Evolutionary conservation across 495 filamentous ascomycete species (phyloP).

Genomic region (Neurospora terricola): DNA sequence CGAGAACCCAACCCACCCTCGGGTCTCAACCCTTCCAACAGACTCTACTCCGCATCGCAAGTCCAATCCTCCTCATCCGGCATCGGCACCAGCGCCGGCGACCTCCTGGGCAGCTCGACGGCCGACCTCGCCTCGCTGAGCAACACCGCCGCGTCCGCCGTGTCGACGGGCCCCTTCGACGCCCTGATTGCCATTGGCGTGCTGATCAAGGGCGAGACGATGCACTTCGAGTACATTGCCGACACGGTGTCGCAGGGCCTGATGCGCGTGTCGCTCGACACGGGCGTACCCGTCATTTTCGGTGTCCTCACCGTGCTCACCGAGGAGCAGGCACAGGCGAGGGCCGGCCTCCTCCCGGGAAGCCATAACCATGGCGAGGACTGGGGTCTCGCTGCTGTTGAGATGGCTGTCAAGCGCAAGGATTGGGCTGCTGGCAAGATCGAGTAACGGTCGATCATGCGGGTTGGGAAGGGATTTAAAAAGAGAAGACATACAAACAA

Average conservation of each 20-base stretch:
- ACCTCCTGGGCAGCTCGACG: constrained; percentile 63
- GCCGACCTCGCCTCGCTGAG: constrained; percentile 44
- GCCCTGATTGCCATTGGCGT: constrained; percentile 93
- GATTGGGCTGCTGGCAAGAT: constrained; percentile 58
- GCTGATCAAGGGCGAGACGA: constrained; percentile 94
- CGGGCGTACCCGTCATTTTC: constrained; percentile 81
- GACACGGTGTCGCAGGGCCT: constrained; percentile 81
- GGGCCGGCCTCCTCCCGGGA: constrained; percentile 62
- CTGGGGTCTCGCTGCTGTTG: constrained; percentile 70
- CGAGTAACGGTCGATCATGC: constrained; percentile 16
- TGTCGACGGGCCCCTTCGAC: constrained; percentile 60
- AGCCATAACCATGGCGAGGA: constrained; percentile 82
- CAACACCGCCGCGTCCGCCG: constrained; percentile 12
- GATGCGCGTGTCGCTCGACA: constrained; percentile 88
- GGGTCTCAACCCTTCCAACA: constrained; percentile 19
- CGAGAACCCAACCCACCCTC: no score
- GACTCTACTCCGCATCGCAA: constrained; percentile 79
- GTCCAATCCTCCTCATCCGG: constrained; percentile 61
- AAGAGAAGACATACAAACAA: neutral
- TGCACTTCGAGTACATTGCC: constrained; percentile 98
- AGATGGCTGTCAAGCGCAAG: constrained; percentile 61
- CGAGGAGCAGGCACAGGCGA: constrained; percentile 76
- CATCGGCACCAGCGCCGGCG: constrained; percentile 59
- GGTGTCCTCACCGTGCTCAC: constrained; percentile 81
- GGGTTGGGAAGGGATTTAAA: neutral